Base-by-base conservation (phyloP, 2,329 filamentous ascomycete species). In the Arachnomyces sp. region DNA sequence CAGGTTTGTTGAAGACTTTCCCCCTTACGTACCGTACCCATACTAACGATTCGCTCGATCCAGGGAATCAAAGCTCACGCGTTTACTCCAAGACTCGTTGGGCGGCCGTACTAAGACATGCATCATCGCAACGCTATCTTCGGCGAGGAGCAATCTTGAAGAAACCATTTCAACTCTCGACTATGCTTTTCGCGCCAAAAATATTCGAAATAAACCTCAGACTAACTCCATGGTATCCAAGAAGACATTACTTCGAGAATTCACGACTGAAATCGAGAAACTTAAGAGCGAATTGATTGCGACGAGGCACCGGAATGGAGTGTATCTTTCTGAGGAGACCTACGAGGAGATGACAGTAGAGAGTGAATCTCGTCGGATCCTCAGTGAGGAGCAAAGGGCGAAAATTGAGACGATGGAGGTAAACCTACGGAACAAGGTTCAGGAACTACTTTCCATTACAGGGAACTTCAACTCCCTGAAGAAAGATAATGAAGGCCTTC, bases 101-200 rank as follows among this genome's bases (percentile, higher is more conserved):
- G 92, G 92, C 46, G 92, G 92, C 2, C 79, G 84, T 38, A 98
- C 93, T 1, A 98, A 98, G 60, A 98, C 92, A 0, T 98, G 92
- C 68, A 98, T 98, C 50, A 96, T 98, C 55, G 92, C 92, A 4
- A 98, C 92, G 0, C 76, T 98, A 31, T 96, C 92, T 2, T 89
- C 92, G 1, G 87, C 89, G 6, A 93, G 92, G 63, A 89, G 82
- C 63, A 98, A 96, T 53, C 71, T 98, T 1, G 92, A 98, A 57
- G 92, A 98, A 63, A 98, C 93, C 0, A 96, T 98, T 44, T 96
- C 92, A 0, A 98, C 93, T 0, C 74, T 98, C 2, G 92, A 98
- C 60, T 98, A 98, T 58, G 93, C 92, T 8, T 96, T 96, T 66
- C 79, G 92, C 34, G 92, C 92, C 12, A 98, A 98, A 70, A 96